phyloP scores from a whole-genome alignment of 176 grass and related monocot species.

The Aegilops umbellulata region DNA sequence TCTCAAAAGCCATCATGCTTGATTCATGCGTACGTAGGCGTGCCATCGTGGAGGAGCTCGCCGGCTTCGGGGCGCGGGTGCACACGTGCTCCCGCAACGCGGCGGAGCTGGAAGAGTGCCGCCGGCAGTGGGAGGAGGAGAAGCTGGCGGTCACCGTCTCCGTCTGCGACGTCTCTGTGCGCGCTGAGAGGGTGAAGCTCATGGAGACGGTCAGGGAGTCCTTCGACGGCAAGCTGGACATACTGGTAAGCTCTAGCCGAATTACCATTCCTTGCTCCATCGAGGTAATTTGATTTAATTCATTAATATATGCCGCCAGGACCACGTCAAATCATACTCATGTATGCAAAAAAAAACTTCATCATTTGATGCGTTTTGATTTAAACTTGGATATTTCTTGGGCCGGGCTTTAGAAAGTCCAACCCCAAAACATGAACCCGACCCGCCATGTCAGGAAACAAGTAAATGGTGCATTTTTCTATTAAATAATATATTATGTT shows the following conservation, averaged over 20 bases:
- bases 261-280: background rate
- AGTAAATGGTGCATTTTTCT: no score
- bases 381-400: no score
- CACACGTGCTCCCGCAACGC: conserved; percentile 41
- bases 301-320: no score
- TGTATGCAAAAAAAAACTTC: no score
- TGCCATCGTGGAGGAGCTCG: conserved; percentile 41
- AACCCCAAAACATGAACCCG: no score
- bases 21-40: background rate
- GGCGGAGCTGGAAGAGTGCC: conserved; percentile 11
- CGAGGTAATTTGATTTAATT: no score
- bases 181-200: conserved; percentile 16
- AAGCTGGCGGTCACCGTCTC: conserved; percentile 30
- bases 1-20: background rate
- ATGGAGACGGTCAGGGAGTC: background rate
- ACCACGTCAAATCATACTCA: no score
- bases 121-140: conserved; percentile 11
- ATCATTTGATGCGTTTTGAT: no score
- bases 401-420: no score
- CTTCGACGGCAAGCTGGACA: conserved; percentile 39
- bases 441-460: no score
- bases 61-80: conserved; percentile 35
- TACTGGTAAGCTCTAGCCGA: conserved; percentile 17
- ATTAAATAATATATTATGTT: no score
- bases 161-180: conserved; percentile 30